Evolutionary conservation across 2,329 filamentous ascomycete genomes (phyloP).

Genomic region (Hymenoscyphus repandus): DNA sequence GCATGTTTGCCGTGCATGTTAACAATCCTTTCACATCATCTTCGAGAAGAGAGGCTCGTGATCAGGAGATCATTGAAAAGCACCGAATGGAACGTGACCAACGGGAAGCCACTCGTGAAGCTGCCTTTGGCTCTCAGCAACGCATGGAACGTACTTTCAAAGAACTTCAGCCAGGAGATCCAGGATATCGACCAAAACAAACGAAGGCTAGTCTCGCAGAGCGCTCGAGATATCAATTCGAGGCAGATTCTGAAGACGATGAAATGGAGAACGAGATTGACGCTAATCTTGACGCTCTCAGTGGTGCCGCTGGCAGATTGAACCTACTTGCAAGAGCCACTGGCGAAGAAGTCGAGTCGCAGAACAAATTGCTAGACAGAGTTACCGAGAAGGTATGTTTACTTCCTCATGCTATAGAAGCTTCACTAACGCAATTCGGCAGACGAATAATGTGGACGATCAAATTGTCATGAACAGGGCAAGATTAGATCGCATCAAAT

Average conservation of each 20-base stretch:
- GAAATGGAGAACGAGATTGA: conserved; percentile 68
- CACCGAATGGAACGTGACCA: conserved; percentile 61
- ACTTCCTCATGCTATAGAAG: conserved; percentile 1
- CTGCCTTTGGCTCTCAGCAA: conserved; percentile 46
- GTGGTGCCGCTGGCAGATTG: conserved; percentile 60
- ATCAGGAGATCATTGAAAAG: conserved; percentile 64
- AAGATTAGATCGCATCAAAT: conserved; percentile 31
- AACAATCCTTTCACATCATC: conserved; percentile 72
- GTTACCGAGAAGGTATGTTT: conserved; percentile 69
- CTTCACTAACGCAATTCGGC: conserved; percentile 28
- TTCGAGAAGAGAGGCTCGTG: conserved; percentile 56
- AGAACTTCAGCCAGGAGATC: conserved; percentile 34
- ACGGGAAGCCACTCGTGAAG: conserved; percentile 57
- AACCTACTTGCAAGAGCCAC: conserved; percentile 71
- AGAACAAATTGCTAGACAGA: conserved; percentile 72
- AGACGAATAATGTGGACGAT: conserved; percentile 81
- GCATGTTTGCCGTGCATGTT: conserved; percentile 85
- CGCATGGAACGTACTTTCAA: conserved; percentile 49
- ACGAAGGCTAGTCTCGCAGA: conserved; percentile 46
- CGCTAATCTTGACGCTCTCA: conserved; percentile 54
- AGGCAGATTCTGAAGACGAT: conserved; percentile 43
- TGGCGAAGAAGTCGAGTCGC: conserved; percentile 66
- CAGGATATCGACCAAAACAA: conserved; percentile 24
- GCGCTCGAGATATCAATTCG: conserved; percentile 70
- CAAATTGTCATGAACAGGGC: conserved; percentile 74